These are phyloP conservation scores for Cystobasidiaceae sp. DNA, from an alignment of 1,284 basidiomycete species.

Conservation along the genomic window DNA sequence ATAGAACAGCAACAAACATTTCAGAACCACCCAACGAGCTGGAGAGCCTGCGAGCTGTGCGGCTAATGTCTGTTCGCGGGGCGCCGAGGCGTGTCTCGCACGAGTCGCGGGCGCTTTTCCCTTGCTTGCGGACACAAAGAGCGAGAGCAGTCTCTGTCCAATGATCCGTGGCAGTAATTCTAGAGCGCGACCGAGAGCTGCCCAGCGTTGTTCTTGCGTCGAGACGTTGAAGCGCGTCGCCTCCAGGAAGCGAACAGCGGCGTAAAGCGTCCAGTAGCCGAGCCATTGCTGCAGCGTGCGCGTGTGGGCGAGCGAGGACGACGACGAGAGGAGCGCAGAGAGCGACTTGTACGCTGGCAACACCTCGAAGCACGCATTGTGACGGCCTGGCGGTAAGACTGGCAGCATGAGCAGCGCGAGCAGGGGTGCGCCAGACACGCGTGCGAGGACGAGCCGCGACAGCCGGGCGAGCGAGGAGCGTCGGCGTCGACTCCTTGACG, in stretches of 20 bases:
- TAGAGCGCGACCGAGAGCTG: background rate
- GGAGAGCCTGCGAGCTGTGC: constrained; percentile 20
- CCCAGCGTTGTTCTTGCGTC: background rate
- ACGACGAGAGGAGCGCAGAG: background rate
- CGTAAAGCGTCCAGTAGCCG: constrained; percentile 17
- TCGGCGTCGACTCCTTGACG: too few relatives aligned
- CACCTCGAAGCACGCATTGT: constrained; percentile 5
- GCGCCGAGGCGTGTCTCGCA: too few relatives aligned
- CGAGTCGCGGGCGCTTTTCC: too few relatives aligned
- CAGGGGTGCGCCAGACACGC: background rate
- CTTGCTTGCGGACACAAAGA: background rate
- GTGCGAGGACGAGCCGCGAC: background rate
- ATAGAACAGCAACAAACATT: constrained; percentile 19
- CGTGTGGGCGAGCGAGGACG: too few relatives aligned
- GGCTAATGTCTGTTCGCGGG: constrained; percentile 13
- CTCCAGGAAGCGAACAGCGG: constrained; percentile 1
- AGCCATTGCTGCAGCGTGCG: constrained; percentile 26
- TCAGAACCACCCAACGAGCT: constrained; percentile 15
- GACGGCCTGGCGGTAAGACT: background rate
- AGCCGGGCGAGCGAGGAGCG: background rate
- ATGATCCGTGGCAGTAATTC: background rate
- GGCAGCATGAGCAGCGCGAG: constrained; percentile 10
- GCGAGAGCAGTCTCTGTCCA: background rate
- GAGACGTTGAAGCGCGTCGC: constrained; percentile 12
- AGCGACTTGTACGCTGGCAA: constrained; percentile 4